Percentiles rank a stretch among this genome's conserved stretches.
These are phyloP conservation scores for Globomyces pollinis-pini DNA, from an alignment of 192 early-diverging fungal genomes.

Conservation along the genomic window DNA sequence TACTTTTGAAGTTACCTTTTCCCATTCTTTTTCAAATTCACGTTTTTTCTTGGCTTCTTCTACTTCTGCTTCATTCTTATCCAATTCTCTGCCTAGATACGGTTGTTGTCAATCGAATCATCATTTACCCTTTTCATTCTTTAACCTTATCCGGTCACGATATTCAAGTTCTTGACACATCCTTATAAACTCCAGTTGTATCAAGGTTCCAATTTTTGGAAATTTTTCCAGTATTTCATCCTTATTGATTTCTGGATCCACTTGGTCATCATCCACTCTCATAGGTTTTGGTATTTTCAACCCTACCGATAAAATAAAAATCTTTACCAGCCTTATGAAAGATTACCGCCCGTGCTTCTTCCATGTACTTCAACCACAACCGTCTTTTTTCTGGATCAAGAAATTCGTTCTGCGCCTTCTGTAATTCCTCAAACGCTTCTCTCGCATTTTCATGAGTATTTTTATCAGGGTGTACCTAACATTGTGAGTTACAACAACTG, in stretches of 20 bases:
- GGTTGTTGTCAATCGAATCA: too few species aligned
- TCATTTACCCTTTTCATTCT: conserved; percentile 33
- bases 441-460: conserved; percentile 42
- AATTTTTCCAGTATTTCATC: not conserved
- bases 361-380: conserved; percentile 24
- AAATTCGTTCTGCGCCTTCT: conserved; percentile 41
- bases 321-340: conserved; percentile 15
- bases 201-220: conserved; percentile 6
- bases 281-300: not conserved
- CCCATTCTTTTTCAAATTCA: conserved; percentile 43
- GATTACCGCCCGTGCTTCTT: conserved; percentile 33
- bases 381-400: conserved; percentile 36
- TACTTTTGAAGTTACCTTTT: conserved; percentile 20
- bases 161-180: conserved; percentile 25
- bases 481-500: too few species aligned
- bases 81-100: conserved; percentile 19
- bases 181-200: conserved; percentile 29
- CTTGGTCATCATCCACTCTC: conserved; percentile 2
- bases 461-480: conserved; percentile 55
- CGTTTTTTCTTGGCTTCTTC: conserved; percentile 34
- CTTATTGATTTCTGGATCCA: not conserved
- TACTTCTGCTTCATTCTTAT: conserved; percentile 32
- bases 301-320: not conserved
- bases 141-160: conserved; percentile 25
- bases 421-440: conserved; percentile 46